Conservation (phyloP, 1,139 yeast genomes). For the Saccharomycopsis hybrid region DNA sequence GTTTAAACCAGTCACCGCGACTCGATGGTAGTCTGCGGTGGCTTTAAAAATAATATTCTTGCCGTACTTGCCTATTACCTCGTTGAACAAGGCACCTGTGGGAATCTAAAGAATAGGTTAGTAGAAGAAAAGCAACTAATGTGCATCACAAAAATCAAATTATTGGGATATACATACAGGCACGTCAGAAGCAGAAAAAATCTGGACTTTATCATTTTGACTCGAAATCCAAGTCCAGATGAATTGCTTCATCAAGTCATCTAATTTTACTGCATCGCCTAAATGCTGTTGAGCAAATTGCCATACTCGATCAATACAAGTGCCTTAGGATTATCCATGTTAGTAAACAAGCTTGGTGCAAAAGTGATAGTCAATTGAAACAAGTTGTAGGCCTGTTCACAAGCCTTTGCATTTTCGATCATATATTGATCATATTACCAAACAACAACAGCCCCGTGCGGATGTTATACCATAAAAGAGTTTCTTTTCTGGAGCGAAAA, state of each 20-base stretch:
- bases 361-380: not conserved
- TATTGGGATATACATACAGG: no score
- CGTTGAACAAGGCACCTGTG: not conserved
- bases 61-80: not conserved
- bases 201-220: constrained; percentile 5
- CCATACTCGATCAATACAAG: constrained; percentile 4
- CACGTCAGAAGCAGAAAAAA: not conserved
- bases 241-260: constrained; percentile 3
- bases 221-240: constrained; percentile 7
- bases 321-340: not conserved
- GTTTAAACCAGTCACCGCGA: constrained; percentile 7
- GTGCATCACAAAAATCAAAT: no score
- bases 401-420: no score
- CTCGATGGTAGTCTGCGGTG: constrained; percentile 3
- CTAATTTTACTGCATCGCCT: not conserved
- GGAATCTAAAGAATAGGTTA: no score
- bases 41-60: not conserved
- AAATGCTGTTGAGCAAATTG: constrained; percentile 5
- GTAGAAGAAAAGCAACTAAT: no score
- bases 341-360: no score
- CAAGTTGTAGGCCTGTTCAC: no score
- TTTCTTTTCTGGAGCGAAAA: no score
- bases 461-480: no score
- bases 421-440: no score
- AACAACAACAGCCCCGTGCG: no score